These are phyloP conservation scores for Pilasporangium apinafurcum DNA, from an alignment of 352 stramenopile species.

Conservation along the genomic window DNA sequence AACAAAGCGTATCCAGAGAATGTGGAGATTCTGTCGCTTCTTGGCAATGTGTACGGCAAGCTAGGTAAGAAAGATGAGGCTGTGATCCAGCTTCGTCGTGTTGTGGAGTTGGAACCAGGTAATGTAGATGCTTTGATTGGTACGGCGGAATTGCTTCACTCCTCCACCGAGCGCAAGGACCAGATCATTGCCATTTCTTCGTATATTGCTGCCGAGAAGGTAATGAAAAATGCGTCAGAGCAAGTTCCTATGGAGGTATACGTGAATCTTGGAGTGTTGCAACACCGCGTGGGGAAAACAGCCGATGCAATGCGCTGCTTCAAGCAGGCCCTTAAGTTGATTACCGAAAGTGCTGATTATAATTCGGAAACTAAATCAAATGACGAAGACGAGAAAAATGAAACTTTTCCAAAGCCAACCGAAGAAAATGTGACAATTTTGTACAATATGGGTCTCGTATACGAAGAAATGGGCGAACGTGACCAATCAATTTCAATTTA, in stretches of 20 bases:
- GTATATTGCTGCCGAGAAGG: conserved; percentile 83
- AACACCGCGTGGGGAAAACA: conserved; percentile 83
- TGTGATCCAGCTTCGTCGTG: conserved; percentile 69
- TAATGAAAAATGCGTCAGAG: conserved; percentile 81
- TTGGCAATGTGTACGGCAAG: conserved; percentile 79
- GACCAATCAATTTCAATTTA: conserved; percentile 90
- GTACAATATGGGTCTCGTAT: conserved; percentile 95
- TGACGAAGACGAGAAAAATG: conserved; percentile 25
- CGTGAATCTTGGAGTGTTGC: conserved; percentile 76
- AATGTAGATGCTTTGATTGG: conserved; percentile 83
- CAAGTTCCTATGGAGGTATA: conserved; percentile 79
- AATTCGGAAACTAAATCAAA: conserved; percentile 20
- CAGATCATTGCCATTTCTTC: conserved; percentile 88
- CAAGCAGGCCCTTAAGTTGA: conserved; percentile 58
- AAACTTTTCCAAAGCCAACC: conserved; percentile 36
- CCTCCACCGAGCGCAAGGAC: conserved; percentile 76
- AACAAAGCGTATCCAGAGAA: conserved; percentile 88
- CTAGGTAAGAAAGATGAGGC: conserved; percentile 79
- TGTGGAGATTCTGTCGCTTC: conserved; percentile 74
- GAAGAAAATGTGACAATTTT: conserved; percentile 89
- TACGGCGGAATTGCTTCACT: conserved; percentile 74
- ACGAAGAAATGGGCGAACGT: conserved; percentile 90
- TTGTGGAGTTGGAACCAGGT: conserved; percentile 79
- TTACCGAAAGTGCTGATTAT: conserved; percentile 26
- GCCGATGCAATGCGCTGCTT: conserved; percentile 91